These are phyloP conservation scores for Fusarium nurragi DNA, from an alignment of 2,329 filamentous ascomycete genomes.

Conservation along the genomic window DNA sequence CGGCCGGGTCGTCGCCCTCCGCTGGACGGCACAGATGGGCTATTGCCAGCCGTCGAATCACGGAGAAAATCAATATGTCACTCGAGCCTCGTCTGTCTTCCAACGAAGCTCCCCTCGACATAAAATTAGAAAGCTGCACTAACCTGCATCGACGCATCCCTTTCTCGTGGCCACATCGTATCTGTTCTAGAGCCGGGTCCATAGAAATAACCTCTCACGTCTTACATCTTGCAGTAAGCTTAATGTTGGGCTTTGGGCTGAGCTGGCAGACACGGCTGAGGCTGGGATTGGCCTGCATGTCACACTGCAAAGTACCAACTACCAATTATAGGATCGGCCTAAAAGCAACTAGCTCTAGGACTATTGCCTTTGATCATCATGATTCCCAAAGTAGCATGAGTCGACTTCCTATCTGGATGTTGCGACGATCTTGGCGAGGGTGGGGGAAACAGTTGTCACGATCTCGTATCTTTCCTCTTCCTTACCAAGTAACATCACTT, in stretches of 20 bases:
- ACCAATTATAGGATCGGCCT: background rate
- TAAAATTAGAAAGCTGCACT: slow-evolving; percentile 24
- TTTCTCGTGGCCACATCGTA: background rate
- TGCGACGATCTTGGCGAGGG: slow-evolving; percentile 4
- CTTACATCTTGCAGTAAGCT: slow-evolving; percentile 19
- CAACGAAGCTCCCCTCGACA: background rate
- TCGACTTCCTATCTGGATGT: slow-evolving; percentile 30
- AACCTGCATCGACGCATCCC: background rate
- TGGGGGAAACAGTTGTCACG: background rate
- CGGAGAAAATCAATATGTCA: slow-evolving; percentile 24
- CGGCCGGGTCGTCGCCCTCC: slow-evolving; percentile 10
- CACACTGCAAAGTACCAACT: slow-evolving; percentile 18
- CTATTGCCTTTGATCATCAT: slow-evolving; percentile 25
- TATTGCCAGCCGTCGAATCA: slow-evolving; percentile 10
- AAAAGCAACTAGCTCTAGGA: slow-evolving; percentile 30
- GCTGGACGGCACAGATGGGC: background rate
- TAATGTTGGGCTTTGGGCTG: slow-evolving; percentile 9
- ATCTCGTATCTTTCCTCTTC: slow-evolving; percentile 4
- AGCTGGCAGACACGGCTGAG: slow-evolving; percentile 36
- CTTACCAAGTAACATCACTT: background rate
- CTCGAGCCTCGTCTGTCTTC: background rate
- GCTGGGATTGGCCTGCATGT: slow-evolving; percentile 30
- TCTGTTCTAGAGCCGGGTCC: background rate
- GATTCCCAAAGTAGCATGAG: slow-evolving; percentile 31
- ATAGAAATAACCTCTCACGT: background rate